phyloP scores from a whole-genome alignment of 139 green algal species.

The Eudorina sp. region DNA sequence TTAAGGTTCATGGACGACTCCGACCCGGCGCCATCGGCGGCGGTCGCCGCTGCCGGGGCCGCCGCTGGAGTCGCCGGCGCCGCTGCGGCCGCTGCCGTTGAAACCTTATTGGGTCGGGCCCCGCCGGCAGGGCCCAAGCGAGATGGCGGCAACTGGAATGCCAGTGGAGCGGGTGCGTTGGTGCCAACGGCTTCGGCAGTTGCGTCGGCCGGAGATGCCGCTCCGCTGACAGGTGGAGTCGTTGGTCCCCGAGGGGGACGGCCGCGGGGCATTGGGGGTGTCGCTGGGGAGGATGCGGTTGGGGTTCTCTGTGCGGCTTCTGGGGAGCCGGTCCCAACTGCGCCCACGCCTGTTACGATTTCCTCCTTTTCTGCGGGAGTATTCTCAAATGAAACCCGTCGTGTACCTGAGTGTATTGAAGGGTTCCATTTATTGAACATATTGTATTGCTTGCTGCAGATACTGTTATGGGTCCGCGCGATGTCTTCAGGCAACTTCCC shows the following conservation, averaged over 20 bases:
- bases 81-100: neutral
- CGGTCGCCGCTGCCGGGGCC: neutral
- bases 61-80: neutral
- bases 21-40: neutral
- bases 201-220: neutral
- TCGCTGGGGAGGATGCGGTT: neutral
- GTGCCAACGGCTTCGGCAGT: neutral
- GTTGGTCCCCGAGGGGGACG: neutral
- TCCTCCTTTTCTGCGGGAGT: neutral
- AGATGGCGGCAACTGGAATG: neutral
- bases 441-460: neutral
- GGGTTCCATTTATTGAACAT: neutral
- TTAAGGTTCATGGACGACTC: slow-evolving; percentile 7
- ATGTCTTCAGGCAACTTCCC: neutral
- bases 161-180: neutral
- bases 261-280: neutral
- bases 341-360: too few relatives aligned
- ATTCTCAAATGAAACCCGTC: slow-evolving; percentile 7
- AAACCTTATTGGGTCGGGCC: neutral
- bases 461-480: neutral
- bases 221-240: neutral
- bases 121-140: neutral
- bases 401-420: neutral
- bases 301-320: neutral
- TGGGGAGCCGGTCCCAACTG: neutral